These are phyloP conservation scores for Trichoderma virens DNA, from an alignment of 495 filamentous ascomycete genomes.

Conservation along the genomic window DNA sequence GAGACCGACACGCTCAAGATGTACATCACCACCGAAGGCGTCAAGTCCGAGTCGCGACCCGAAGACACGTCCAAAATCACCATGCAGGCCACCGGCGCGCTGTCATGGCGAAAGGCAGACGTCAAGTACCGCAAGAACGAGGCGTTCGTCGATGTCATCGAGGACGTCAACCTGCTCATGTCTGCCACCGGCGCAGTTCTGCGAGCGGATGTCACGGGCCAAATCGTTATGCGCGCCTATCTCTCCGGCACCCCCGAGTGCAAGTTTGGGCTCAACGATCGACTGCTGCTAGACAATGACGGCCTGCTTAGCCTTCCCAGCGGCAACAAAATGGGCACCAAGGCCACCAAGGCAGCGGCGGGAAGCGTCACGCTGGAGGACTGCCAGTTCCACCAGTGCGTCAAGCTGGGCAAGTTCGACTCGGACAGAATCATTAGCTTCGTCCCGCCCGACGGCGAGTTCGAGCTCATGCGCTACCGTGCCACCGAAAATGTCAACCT, in stretches of 20 bases:
- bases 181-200: slow-evolving; percentile 91
- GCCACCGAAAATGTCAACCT: slow-evolving; percentile 99
- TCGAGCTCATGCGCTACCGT: slow-evolving; percentile 98
- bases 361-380: slow-evolving; percentile 96
- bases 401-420: slow-evolving; percentile 95
- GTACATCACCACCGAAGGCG: slow-evolving; percentile 99
- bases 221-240: slow-evolving; percentile 98
- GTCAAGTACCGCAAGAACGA: slow-evolving; percentile 99
- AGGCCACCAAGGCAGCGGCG: slow-evolving; percentile 89
- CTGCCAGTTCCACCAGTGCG: slow-evolving; percentile 99
- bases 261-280: slow-evolving; percentile 98
- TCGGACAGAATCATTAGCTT: slow-evolving; percentile 97
- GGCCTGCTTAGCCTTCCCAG: slow-evolving; percentile 54
- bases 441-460: slow-evolving; percentile 95
- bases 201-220: slow-evolving; percentile 92
- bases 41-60: slow-evolving; percentile 88
- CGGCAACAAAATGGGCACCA: slow-evolving; percentile 64
- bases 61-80: slow-evolving; percentile 95
- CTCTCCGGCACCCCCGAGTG: slow-evolving; percentile 95
- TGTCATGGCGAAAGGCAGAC: slow-evolving; percentile 94
- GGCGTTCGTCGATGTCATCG: slow-evolving; percentile 98
- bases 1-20: slow-evolving; percentile 99
- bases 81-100: slow-evolving; percentile 95
- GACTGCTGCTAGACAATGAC: slow-evolving; percentile 80
- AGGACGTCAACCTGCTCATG: slow-evolving; percentile 98